phyloP scores from a whole-genome alignment of 2,329 filamentous ascomycete genomes.

The Xylariaceae sp. region DNA sequence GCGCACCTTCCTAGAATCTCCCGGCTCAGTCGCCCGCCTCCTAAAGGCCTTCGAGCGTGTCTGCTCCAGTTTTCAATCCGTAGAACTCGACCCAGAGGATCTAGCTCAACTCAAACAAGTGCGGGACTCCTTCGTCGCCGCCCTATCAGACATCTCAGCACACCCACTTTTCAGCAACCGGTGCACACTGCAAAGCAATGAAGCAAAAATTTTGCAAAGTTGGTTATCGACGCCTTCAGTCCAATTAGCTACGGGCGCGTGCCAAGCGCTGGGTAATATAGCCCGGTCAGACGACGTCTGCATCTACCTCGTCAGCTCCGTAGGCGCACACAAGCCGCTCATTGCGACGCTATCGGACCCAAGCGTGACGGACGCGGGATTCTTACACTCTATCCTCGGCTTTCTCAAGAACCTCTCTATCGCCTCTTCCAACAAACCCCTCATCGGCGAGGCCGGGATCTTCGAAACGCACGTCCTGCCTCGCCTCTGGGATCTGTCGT shows the following conservation, averaged over 20 bases:
- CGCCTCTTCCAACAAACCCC: slow-evolving; percentile 49
- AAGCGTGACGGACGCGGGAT: slow-evolving; percentile 41
- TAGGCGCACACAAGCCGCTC: slow-evolving; percentile 43
- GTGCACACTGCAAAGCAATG: slow-evolving; percentile 41
- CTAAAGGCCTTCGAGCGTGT: slow-evolving; percentile 46
- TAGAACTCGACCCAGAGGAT: slow-evolving; percentile 46
- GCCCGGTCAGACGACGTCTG: slow-evolving; percentile 55
- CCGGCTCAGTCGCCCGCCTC: slow-evolving; percentile 39
- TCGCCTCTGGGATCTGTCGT: slow-evolving; percentile 50
- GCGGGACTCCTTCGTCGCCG: slow-evolving; percentile 46
- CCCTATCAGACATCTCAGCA: slow-evolving; percentile 49
- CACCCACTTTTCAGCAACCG: slow-evolving; percentile 42
- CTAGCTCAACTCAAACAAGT: slow-evolving; percentile 45
- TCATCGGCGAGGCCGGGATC: slow-evolving; percentile 43
- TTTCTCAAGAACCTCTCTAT: slow-evolving; percentile 65
- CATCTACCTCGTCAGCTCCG: slow-evolving; percentile 44
- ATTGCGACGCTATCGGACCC: slow-evolving; percentile 41
- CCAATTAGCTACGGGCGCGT: slow-evolving; percentile 53
- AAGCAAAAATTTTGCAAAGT: slow-evolving; percentile 40
- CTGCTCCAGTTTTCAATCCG: slow-evolving; percentile 39
- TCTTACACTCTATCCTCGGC: slow-evolving; percentile 54
- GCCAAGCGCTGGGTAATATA: slow-evolving; percentile 59
- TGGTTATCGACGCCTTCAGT: slow-evolving; percentile 44
- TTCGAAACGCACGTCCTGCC: slow-evolving; percentile 46
- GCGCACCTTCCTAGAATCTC: slow-evolving; percentile 40